phyloP scores from a whole-genome alignment of 805 yeast species.

The Barnettozyma salicaria region DNA sequence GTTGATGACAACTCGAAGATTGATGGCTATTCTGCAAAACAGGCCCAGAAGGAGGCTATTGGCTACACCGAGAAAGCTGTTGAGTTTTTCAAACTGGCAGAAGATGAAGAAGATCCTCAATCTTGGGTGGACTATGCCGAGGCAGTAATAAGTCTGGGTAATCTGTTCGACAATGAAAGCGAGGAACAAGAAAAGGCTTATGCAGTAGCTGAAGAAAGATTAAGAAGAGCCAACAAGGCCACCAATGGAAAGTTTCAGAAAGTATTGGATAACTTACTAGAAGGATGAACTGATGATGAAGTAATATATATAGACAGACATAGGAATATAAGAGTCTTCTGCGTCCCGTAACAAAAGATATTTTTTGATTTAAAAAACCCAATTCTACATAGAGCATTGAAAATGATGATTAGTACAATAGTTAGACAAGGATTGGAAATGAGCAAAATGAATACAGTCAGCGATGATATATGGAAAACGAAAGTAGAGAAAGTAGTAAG shows the following conservation, averaged over 20 bases:
- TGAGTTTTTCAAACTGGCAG: conserved; percentile 48
- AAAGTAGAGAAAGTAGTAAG: conserved; percentile 77
- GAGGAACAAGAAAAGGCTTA: conserved; percentile 64
- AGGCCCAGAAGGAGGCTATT: conserved; percentile 47
- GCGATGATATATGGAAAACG: conserved; percentile 91
- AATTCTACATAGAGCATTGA: too few relatives aligned
- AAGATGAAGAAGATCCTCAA: conserved; percentile 69
- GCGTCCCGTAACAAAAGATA: conserved; percentile 6
- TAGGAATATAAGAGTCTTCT: neutral
- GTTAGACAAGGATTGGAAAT: conserved; percentile 8
- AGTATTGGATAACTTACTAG: conserved; percentile 48
- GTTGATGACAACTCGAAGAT: conserved; percentile 28
- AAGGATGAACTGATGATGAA: too few relatives aligned
- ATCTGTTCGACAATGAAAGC: conserved; percentile 58
- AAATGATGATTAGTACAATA: neutral
- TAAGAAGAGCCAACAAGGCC: conserved; percentile 71
- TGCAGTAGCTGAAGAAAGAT: conserved; percentile 57
- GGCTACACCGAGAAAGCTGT: conserved; percentile 48
- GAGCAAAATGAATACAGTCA: conserved; percentile 44
- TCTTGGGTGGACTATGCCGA: conserved; percentile 84
- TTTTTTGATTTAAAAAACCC: too few relatives aligned
- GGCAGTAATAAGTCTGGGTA: conserved; percentile 74
- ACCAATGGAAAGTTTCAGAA: conserved; percentile 71
- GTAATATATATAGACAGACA: neutral
- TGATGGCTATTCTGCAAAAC: conserved; percentile 26